Percentiles rank a stretch among this genome's conserved stretches.
These are phyloP conservation scores for Saussurea involucrata DNA, from an alignment of 129 eudicot genomes.

Conservation along the genomic window DNA sequence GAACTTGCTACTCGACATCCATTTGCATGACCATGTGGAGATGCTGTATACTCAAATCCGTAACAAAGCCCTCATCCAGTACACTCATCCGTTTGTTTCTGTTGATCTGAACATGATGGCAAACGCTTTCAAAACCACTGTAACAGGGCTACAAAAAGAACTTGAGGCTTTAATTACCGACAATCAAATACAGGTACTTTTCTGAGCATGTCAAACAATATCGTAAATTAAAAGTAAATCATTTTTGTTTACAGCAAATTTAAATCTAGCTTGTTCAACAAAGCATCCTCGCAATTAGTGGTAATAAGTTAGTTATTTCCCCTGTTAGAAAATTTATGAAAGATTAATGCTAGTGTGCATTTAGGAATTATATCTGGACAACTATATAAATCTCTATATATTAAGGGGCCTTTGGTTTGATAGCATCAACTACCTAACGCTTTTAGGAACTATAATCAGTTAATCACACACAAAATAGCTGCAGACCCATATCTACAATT, in stretches of 20 bases:
- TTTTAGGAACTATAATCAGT: not conserved
- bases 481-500: not conserved
- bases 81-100: conserved; percentile 86
- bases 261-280: not conserved
- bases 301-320: not conserved
- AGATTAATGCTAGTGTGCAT: not conserved
- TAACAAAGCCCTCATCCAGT: conserved; percentile 92
- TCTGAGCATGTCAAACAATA: not conserved
- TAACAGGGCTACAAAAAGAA: conserved; percentile 73
- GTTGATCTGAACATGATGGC: conserved; percentile 98
- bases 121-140: conserved; percentile 78
- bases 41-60: conserved; percentile 80
- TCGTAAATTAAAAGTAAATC: not conserved
- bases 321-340: not conserved
- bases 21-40: conserved; percentile 94
- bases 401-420: not conserved
- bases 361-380: not conserved
- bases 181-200: conserved; percentile 79
- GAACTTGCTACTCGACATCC: conserved; percentile 83
- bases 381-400: not conserved
- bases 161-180: conserved; percentile 83
- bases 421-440: not conserved
- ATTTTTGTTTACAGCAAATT: not conserved
- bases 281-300: not conserved
- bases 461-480: not conserved